A percentile compares a stretch with the other conserved stretches of the same genome.
Conservation (phyloP, 441 rosid species). For the Brassica balearica region DNA sequence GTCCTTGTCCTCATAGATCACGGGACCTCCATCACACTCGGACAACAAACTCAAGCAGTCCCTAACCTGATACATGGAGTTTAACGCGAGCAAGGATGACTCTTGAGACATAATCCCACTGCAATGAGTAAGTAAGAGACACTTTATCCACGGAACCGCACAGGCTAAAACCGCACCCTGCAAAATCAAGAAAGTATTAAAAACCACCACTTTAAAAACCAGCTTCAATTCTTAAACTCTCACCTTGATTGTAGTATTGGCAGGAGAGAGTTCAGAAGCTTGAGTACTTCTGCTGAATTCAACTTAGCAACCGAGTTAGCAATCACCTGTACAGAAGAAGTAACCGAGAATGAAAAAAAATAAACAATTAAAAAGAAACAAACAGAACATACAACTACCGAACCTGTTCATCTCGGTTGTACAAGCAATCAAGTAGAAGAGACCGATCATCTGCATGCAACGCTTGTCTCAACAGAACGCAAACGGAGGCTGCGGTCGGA, state of each 20-base stretch:
- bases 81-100: slow-evolving; percentile 69
- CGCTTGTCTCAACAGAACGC: slow-evolving; percentile 87
- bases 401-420: slow-evolving; percentile 90
- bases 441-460: slow-evolving; percentile 84
- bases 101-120: slow-evolving; percentile 89
- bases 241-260: slow-evolving; percentile 84
- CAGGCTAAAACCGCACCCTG: slow-evolving; percentile 93
- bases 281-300: slow-evolving; percentile 76
- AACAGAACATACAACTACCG: background rate
- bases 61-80: slow-evolving; percentile 85
- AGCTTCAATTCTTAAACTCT: slow-evolving; percentile 20
- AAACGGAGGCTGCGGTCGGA: slow-evolving; percentile 85
- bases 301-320: slow-evolving; percentile 73
- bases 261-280: slow-evolving; percentile 72
- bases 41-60: background rate
- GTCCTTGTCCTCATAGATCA: slow-evolving; percentile 78
- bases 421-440: slow-evolving; percentile 88
- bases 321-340: slow-evolving; percentile 63
- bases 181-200: slow-evolving; percentile 6
- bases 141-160: slow-evolving; percentile 86
- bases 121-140: slow-evolving; percentile 82
- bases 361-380: background rate
- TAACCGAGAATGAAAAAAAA: background rate
- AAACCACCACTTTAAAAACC: background rate
- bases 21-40: slow-evolving; percentile 47